phyloP scores from a whole-genome alignment of 1,284 basidiomycete genomes.

The Sanghuangporus weigelae region DNA sequence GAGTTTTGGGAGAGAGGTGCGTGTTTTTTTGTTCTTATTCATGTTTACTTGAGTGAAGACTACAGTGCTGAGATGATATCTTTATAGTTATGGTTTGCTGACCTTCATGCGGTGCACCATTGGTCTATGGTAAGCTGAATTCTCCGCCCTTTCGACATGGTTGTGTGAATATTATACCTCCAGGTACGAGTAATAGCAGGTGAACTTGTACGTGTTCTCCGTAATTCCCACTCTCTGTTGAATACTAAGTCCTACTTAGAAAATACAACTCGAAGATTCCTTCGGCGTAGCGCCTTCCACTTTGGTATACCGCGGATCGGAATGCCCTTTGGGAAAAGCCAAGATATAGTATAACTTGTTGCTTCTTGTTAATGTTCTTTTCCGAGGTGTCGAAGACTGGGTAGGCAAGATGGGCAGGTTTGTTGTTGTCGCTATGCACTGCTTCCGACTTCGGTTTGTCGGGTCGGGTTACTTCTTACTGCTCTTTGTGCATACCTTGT shows the following conservation, averaged over 20 bases:
- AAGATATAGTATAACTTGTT: slow-evolving; percentile 8
- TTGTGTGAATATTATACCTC: not conserved
- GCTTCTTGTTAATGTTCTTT: not conserved
- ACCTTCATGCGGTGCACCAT: slow-evolving; percentile 78
- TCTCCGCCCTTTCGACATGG: not conserved
- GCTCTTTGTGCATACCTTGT: not conserved
- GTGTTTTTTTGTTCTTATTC: slow-evolving; percentile 18
- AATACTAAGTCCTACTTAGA: slow-evolving; percentile 35
- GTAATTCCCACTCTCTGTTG: slow-evolving; percentile 13
- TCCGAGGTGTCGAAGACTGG: not conserved
- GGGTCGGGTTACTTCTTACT: too few relatives aligned
- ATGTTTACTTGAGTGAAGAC: not conserved
- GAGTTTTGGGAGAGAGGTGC: slow-evolving; percentile 77
- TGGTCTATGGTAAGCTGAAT: slow-evolving; percentile 68
- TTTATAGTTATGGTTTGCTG: slow-evolving; percentile 77
- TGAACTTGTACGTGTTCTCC: slow-evolving; percentile 52
- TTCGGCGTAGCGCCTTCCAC: slow-evolving; percentile 83
- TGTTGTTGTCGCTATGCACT: too few relatives aligned
- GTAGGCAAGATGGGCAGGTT: not conserved
- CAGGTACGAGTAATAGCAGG: slow-evolving; percentile 76
- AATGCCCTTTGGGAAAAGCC: slow-evolving; percentile 11
- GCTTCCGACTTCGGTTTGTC: too few relatives aligned
- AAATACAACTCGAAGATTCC: slow-evolving; percentile 58
- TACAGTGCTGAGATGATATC: not conserved
- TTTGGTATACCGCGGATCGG: slow-evolving; percentile 56